Base-by-base conservation (phyloP, 352 stramenopile species). In the Phytophthora gonapodyides region DNA sequence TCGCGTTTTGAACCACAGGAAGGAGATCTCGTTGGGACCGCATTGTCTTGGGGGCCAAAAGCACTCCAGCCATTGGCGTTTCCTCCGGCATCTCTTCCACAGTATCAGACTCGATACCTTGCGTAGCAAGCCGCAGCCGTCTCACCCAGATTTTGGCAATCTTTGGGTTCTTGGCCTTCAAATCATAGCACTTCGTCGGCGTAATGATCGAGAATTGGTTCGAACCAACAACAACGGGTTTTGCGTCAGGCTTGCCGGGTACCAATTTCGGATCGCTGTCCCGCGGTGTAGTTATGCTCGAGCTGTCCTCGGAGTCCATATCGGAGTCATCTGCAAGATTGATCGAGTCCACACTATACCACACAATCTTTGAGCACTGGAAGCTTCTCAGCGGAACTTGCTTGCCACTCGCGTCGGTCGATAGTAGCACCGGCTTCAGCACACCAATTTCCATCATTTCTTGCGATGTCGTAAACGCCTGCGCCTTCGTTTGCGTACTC, bases 121-220 rank as follows among this genome's bases (percentile, higher is more conserved):
- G 79, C n/a, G 78, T 82, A 19, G 87, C 85, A 49, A 86, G 67
- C 8, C 85, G 78, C 30, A 96, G 60, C 36, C 82, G 73, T 19
- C 71, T 76, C 27, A 94, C 77, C 87, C 87, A 96, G 3, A 77
- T 44, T 31, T 76, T 84, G 4, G 85, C 84, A 30, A 90, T 79
- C 21, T 91, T 87, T 2, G 81, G 64, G 7, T 79, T 88, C 33
- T 90, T 91, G 0, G 85, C 81, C 40, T 94, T 94, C 21, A 96
- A 71, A 54, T 94, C 81, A 44, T 94, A 96, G 60, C 79, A 90
- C 59, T 94, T 96, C 1, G 80, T 92, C 10, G 84, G 73, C 3
- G 85, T 96, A 55, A 93, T 84, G 51, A 96, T 94, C 5, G 87
- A 93, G 47, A 96, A 96, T 45, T 94, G 82, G 33, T 85, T 91